Evolutionary conservation across 1,284 basidiomycete genomes (phyloP).

Genomic region (Microbotryomycetes sp.): DNA sequence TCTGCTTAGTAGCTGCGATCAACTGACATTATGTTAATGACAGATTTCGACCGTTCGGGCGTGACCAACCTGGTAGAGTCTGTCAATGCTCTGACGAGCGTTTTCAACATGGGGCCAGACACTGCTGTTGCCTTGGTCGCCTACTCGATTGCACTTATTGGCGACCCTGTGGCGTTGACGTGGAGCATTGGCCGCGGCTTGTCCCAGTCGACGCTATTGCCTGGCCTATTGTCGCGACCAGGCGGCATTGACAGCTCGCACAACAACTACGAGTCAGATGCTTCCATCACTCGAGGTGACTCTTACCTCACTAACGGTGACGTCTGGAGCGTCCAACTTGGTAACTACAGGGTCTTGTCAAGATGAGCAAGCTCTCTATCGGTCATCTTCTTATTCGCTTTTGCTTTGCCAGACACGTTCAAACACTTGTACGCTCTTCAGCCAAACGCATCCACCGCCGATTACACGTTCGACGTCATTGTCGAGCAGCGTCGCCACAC

Average conservation of each 20-base stretch:
- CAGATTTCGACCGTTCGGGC: slow-evolving; percentile 6
- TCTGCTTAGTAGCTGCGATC: background rate
- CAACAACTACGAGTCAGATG: slow-evolving; percentile 12
- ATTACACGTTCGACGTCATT: slow-evolving; percentile 5
- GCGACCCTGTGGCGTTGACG: slow-evolving; percentile 9
- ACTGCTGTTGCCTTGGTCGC: background rate
- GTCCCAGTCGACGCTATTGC: slow-evolving; percentile 2
- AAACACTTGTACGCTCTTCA: slow-evolving; percentile 23
- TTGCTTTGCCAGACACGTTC: slow-evolving; percentile 1
- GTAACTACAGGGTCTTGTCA: background rate
- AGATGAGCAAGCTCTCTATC: background rate
- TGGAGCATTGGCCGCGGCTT: slow-evolving; percentile 6
- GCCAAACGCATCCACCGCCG: background rate
- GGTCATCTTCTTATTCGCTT: too few species aligned
- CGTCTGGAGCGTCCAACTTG: slow-evolving; percentile 27
- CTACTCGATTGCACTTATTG: slow-evolving; percentile 15
- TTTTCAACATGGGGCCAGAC: slow-evolving; percentile 8
- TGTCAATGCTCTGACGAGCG: background rate
- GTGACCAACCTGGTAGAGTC: slow-evolving; percentile 5
- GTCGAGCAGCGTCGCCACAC: slow-evolving; percentile 1
- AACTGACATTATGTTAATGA: background rate
- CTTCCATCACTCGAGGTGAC: slow-evolving; percentile 4
- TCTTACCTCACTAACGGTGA: slow-evolving; percentile 24
- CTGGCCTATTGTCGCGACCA: slow-evolving; percentile 6
- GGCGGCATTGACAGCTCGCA: slow-evolving; percentile 10